Evolutionary conservation across 192 early-diverging fungal species (phyloP), one percentile per base, ranked within the genome.

Genomic region (Anaeromyces robustus): DNA sequence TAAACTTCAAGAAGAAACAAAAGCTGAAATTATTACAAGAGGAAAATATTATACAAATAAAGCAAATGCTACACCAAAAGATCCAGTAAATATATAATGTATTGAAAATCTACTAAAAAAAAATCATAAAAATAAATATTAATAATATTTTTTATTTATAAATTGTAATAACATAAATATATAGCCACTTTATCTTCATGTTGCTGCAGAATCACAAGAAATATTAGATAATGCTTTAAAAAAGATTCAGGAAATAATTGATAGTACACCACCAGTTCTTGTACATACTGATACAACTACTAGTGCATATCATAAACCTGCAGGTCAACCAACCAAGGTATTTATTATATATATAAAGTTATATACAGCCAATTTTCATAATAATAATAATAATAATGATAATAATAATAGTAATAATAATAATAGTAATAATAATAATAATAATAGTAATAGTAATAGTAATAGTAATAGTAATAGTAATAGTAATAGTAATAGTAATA

Each of bases 31-130:
- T 28, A 92, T 91, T 4, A 95, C 94, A n/a, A 86, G 92, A 43
- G 95, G 95, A 83, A 92, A 92, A 79, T 94, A 94, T 85, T 96
- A 95, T 84, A 85, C 90, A 30, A 90, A 96, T 82, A 83, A 89
- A 12, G 88, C 83, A 43, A 77, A 92, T n/a, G 93, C 94, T 17
- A 94, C 92, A 19, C 90, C 91, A 18, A 89, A 87, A 12, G 92
- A 94, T 30, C 95, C 95, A 80, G 52, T 68, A 68, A 52, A 52
- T 68, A n/a, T 39, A 14, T 39, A 12, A 14, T 39, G n/a, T n/a
- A n/a, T n/a, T n/a, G n/a, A n/a, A 39, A 39, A 39, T 14, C 7
- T 12, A 12, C 7, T 14, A 14, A 39, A 39, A 39, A 12, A 14
- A 39, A 34, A 34, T 39, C 1, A 39, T 14, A 14, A 39, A 39